These are phyloP conservation scores for Phlebiopsis flavidoalba DNA, from an alignment of 768 basidiomycete genomes.

Conservation along the genomic window DNA sequence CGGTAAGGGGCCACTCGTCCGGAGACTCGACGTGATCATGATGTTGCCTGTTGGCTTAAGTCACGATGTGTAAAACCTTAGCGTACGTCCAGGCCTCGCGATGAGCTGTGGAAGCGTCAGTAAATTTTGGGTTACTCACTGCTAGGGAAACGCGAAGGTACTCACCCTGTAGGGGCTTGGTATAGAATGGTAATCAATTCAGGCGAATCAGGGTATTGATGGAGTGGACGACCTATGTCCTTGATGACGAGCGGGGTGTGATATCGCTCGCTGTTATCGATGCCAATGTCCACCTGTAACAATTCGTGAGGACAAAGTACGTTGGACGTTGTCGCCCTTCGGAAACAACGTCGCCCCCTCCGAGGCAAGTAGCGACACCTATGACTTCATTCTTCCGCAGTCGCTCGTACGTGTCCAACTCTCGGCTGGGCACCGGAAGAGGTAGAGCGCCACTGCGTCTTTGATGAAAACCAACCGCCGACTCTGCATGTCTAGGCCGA, in stretches of 20 bases:
- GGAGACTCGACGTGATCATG: neutral
- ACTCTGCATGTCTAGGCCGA: neutral
- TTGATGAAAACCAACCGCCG: conserved; percentile 10
- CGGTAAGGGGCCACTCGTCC: neutral
- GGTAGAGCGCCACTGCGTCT: conserved; percentile 8
- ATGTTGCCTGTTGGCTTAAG: conserved; percentile 4
- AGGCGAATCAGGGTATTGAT: neutral
- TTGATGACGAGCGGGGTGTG: neutral
- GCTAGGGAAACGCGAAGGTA: neutral
- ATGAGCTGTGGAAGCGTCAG: neutral
- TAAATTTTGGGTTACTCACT: too few species aligned
- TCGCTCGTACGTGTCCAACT: neutral
- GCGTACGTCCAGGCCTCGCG: neutral
- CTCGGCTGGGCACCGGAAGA: neutral
- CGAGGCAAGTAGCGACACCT: neutral
- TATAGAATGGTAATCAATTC: neutral
- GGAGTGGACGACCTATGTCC: neutral
- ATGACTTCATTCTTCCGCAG: neutral
- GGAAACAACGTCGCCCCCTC: neutral
- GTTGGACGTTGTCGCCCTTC: neutral
- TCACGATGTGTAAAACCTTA: conserved; percentile 1
- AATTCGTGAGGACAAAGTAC: neutral
- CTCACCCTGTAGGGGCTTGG: neutral
- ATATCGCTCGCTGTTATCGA: neutral
- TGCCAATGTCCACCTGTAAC: neutral